Evolutionary conservation across 179 eudicot genomes (phyloP), one percentile per base, ranked within the genome.

Genomic region (Spergularia azorica): DNA sequence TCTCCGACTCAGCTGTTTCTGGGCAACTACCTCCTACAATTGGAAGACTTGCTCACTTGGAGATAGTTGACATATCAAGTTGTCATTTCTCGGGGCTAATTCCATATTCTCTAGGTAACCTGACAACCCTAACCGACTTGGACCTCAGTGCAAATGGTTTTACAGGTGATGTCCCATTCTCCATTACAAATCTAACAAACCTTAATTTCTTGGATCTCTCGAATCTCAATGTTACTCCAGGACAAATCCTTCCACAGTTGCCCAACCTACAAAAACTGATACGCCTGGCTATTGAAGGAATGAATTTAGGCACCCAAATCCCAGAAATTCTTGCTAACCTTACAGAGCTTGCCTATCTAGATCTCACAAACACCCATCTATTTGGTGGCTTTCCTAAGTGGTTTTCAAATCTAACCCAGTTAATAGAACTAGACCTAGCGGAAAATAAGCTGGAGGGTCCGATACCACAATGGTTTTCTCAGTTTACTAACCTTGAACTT

Each of bases 31-130:
- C 81, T 4, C 57, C 67, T 68, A 73, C 84, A 3, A 69, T 82
- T 26, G 72, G 81, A 18, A 48, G 65, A 16, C 77, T 82, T 36
- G 38, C 48, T 68, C 64, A 3, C 20, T 38, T 82, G 61, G 38
- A 38, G 26, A 4, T 1, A 1, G 54, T 82, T n/a, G 9, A 2
- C 54, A 9, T 82, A 2, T 0, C 10, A 26, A 2, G 3, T 2
- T 56, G 69, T 61, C 15, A 18, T 56, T 63, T 82, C 54, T 36
- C 67, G 1, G 85, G 85, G 48, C 17, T 18, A 2, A 57, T 82
- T 55, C 84, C 84, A 13, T 60, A 68, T 46, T 70, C 79, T 3
- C 2, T 82, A 8, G 84, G 72, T 15, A 82, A 82, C 73, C 48
- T 78, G 58, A 74, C 84, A 13, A 59, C 57, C 51, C 84, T 78